Base-by-base conservation (phyloP, 306 rosid species). In the Corylus heterophylla region DNA sequence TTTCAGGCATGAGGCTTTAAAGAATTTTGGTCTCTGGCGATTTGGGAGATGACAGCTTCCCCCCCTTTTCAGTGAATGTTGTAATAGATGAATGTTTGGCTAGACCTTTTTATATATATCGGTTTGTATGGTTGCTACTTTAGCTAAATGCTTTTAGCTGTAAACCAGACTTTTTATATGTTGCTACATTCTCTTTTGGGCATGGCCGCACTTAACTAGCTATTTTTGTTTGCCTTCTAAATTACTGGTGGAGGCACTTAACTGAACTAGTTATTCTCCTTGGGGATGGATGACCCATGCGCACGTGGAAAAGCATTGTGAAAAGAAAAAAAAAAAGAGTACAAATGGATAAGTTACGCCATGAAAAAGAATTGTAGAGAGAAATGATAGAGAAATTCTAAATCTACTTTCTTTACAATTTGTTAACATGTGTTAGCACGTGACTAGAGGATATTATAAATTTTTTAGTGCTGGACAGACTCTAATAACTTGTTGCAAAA, bases 81-180 rank as follows among this genome's bases (percentile, higher is more conserved):
- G 88, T 87, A 84, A 87, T 88, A 76, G 86, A 79, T 66, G 79
- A 81, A 82, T 63, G 84, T 78, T 83, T 89, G 83, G 72, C 37
- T 86, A 79, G 88, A 84, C 79, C 79, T 71, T 62, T 76, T 74
- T 75, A 80, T 80, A 79, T 64, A 82, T 75, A 77, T 69, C 78
- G 81, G 88, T 85, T 86, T 88, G 89, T 86, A 74, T 82, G 88
- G 76, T 73, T 86, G 76, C 87, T 82, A 76, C 78, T 72, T 80
- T 82, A 84, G 91, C 90, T 87, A 83, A 68, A 80, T 82, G 82
- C 90, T 84, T 86, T 83, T 85, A 88, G 89, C 87, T 83, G 79
- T 87, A 79, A 82, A 78, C 83, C 51, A 73, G 74, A 77, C 74
- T 74, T 71, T 75, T 76, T 42, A 0, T 31, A 73, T 77, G 49